phyloP scores from a whole-genome alignment of 2,329 filamentous ascomycete species.

The Colletotrichum chlorophyti region DNA sequence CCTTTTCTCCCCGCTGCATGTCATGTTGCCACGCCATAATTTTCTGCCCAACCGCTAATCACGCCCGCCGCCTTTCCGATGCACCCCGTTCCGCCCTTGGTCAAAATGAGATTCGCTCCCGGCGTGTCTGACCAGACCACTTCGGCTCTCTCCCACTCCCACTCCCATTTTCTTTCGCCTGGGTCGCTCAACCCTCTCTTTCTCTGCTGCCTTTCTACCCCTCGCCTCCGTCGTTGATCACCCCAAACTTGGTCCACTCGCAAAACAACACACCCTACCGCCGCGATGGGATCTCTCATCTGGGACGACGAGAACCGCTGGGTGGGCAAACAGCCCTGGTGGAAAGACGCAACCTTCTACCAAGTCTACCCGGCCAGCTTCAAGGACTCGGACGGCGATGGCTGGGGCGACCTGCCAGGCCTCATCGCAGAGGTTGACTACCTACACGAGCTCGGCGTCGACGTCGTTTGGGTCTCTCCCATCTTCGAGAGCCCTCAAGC shows the following conservation, averaged over 20 bases:
- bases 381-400: slow-evolving; percentile 63
- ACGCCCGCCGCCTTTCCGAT: neutral
- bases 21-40: slow-evolving; percentile 15
- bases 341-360: slow-evolving; percentile 54
- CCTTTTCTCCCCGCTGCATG: slow-evolving; percentile 1
- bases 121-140: neutral
- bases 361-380: slow-evolving; percentile 67
- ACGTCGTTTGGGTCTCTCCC: slow-evolving; percentile 66
- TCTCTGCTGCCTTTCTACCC: neutral
- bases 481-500: slow-evolving; percentile 63
- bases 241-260: too few relatives aligned
- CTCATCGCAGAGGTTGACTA: slow-evolving; percentile 71
- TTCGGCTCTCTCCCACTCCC: neutral
- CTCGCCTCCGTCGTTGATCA: too few relatives aligned
- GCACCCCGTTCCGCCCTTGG: neutral
- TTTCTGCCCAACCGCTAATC: slow-evolving; percentile 13
- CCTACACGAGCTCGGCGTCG: slow-evolving; percentile 65
- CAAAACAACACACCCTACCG: neutral
- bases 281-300: slow-evolving; percentile 41
- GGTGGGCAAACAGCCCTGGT: slow-evolving; percentile 47
- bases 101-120: slow-evolving; percentile 21
- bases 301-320: slow-evolving; percentile 39
- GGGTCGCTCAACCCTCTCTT: neutral
- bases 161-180: neutral
- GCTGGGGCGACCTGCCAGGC: slow-evolving; percentile 70